These are phyloP conservation scores for Trametes pubescens DNA, from an alignment of 1,284 basidiomycete genomes.

Conservation along the genomic window DNA sequence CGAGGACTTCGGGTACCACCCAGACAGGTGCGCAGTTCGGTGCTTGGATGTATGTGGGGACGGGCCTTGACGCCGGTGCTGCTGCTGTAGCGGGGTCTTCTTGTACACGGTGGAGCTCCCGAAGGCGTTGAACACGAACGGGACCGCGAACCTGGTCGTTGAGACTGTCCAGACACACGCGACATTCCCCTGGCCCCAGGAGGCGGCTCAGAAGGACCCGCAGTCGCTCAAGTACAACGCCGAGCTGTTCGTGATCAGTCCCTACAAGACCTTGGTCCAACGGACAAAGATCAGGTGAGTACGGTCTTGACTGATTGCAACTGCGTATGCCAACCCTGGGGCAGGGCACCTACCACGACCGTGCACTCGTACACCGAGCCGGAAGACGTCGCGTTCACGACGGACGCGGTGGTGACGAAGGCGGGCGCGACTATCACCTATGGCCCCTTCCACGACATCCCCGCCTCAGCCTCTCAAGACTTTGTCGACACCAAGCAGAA, in stretches of 20 bases:
- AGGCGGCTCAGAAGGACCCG: slow-evolving; percentile 79
- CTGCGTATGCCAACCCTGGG: slow-evolving; percentile 1
- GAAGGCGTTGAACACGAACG: slow-evolving; percentile 56
- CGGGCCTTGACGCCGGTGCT: slow-evolving; percentile 3
- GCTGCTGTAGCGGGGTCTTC: slow-evolving; percentile 45
- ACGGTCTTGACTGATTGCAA: not conserved
- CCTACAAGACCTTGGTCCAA: slow-evolving; percentile 84
- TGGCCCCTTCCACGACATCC: slow-evolving; percentile 85
- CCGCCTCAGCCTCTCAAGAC: slow-evolving; percentile 61
- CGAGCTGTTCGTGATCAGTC: slow-evolving; percentile 81
- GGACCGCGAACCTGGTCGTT: slow-evolving; percentile 77
- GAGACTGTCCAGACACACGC: slow-evolving; percentile 81
- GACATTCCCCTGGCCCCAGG: slow-evolving; percentile 77
- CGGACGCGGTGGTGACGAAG: slow-evolving; percentile 71
- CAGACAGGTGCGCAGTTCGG: slow-evolving; percentile 54
- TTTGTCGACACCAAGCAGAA: slow-evolving; percentile 72
- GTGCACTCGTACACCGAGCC: slow-evolving; percentile 77
- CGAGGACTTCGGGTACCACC: slow-evolving; percentile 57
- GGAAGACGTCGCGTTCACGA: slow-evolving; percentile 62
- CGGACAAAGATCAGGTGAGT: slow-evolving; percentile 85
- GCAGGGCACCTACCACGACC: slow-evolving; percentile 71
- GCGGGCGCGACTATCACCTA: slow-evolving; percentile 86
- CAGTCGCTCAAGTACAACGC: slow-evolving; percentile 84
- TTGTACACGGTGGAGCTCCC: slow-evolving; percentile 54
- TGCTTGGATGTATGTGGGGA: not conserved